A percentile compares a stretch with the other conserved stretches of the same genome.
Conservation (phyloP, 768 basidiomycete genomes). For the Favolaschia claudopus region DNA sequence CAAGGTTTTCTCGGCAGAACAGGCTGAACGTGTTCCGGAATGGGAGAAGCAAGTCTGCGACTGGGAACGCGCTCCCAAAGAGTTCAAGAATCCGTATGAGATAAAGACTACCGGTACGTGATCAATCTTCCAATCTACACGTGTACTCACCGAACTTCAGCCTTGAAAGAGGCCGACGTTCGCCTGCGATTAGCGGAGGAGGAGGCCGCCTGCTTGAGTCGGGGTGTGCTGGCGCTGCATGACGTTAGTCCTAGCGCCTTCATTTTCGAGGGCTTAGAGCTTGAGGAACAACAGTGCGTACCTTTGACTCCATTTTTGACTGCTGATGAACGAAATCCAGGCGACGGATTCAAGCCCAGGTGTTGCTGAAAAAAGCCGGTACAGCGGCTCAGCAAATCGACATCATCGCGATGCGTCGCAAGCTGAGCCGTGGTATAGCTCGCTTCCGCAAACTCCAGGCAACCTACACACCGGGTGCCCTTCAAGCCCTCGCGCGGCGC, state of each 20-base stretch:
- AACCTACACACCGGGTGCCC: no score
- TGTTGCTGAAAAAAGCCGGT: not conserved
- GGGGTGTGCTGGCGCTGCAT: conserved; percentile 8
- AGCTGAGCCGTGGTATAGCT: not conserved
- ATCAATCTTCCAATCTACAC: no score
- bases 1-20: not conserved
- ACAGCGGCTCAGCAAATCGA: not conserved
- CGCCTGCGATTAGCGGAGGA: conserved; percentile 11
- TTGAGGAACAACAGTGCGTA: conserved; percentile 35
- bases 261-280: conserved; percentile 27
- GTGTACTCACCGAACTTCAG: no score
- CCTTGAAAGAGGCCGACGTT: conserved; percentile 9
- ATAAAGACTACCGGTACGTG: no score
- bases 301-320: not conserved
- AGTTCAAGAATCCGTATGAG: conserved; percentile 20
- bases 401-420: not conserved
- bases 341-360: not conserved
- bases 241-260: conserved; percentile 23
- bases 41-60: conserved; percentile 14
- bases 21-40: conserved; percentile 5
- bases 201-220: conserved; percentile 3
- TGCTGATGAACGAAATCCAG: not conserved
- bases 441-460: conserved; percentile 4
- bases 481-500: no score
- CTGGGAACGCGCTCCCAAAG: not conserved